A percentile compares a stretch with the other conserved stretches of the same genome.
Evolutionary conservation across 2,329 filamentous ascomycete genomes (phyloP).

Genomic region (Penicillium polonicum): DNA sequence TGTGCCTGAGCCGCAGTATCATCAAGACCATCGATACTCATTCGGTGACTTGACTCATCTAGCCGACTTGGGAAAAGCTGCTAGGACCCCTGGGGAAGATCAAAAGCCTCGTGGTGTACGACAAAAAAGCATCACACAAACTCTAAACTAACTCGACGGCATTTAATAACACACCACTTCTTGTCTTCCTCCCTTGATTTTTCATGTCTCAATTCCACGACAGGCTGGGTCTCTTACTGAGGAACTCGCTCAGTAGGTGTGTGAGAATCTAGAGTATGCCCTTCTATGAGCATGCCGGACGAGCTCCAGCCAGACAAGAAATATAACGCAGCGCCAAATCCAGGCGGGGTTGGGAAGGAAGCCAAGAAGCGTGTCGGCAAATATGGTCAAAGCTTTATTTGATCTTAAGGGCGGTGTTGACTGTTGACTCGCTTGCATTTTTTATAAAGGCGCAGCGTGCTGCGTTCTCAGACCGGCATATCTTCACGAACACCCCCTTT

Average conservation of each 20-base stretch:
- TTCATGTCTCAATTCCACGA: conserved; percentile 46
- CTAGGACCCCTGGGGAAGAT: background rate
- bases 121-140: conserved; percentile 27
- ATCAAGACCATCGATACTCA: conserved; percentile 41
- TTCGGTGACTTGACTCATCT: conserved; percentile 45
- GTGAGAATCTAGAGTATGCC: conserved; percentile 46
- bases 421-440: conserved; percentile 40
- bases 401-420: conserved; percentile 48
- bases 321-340: conserved; percentile 42
- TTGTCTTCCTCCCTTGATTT: conserved; percentile 43
- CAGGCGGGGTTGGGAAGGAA: conserved; percentile 12
- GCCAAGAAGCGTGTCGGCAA: conserved; percentile 30
- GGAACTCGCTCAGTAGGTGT: conserved; percentile 42
- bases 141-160: conserved; percentile 15
- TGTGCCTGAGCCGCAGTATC: conserved; percentile 48
- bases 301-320: conserved; percentile 43
- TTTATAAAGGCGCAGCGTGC: conserved; percentile 40
- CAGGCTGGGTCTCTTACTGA: conserved; percentile 43
- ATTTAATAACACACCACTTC: conserved; percentile 2
- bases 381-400: conserved; percentile 46
- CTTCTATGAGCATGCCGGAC: conserved; percentile 48
- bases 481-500: background rate
- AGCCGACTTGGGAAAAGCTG: conserved; percentile 34
- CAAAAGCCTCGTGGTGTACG: background rate
- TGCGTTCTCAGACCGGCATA: conserved; percentile 38